Base-by-base conservation (phyloP, 139 green algal species). In the Pleodorina starrii region DNA sequence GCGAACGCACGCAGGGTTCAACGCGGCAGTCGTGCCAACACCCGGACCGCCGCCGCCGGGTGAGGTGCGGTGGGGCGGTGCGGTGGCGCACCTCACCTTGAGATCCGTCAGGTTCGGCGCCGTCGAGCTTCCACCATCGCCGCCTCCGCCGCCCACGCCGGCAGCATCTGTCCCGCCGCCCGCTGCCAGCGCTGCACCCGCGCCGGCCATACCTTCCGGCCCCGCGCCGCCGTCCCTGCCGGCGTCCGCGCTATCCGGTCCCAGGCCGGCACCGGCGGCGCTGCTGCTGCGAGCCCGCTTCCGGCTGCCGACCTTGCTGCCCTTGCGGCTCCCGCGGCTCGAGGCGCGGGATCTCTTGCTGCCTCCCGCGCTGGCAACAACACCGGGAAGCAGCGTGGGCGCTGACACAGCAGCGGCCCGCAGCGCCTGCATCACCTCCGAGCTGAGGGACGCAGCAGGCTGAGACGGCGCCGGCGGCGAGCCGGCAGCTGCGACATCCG, bases 291-390 rank as follows among this genome's bases (percentile, higher is more conserved):
- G 43, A 32, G 35, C 19, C 3, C 77, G 77, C 36, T 84, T 84
- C 35, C 36, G 35, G 35, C 77, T 38, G 77, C 77, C 46, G 16
- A 17, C 50, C 21, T 19, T 32, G 32, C 48, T 36, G 32, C 51
- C 50, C 50, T 43, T 48, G 17, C 74, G 9, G 44, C 27, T 42
- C 36, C 5, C 14, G 74, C 72, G 72, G 42, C n/a, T 66, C 1
- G 74, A 25, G n/a, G 74, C 46, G 0, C 74, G 74, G 23, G 74
- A 7, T n/a, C 74, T 44, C 29, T 84, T 84, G 32, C 77, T 48
- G 0, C 36, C 25, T 11, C 36, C 19, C 1, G 4, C 36, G 17
- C 16, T 27, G 1, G 11, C 79, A 36, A 25, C 25, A 27, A 17
- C 79, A 1, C 27, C 57, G 3, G 40, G 57, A 57, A 86, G 40